These are phyloP conservation scores for Heritiera littoralis DNA, from an alignment of 345 rosid species.

Conservation along the genomic window DNA sequence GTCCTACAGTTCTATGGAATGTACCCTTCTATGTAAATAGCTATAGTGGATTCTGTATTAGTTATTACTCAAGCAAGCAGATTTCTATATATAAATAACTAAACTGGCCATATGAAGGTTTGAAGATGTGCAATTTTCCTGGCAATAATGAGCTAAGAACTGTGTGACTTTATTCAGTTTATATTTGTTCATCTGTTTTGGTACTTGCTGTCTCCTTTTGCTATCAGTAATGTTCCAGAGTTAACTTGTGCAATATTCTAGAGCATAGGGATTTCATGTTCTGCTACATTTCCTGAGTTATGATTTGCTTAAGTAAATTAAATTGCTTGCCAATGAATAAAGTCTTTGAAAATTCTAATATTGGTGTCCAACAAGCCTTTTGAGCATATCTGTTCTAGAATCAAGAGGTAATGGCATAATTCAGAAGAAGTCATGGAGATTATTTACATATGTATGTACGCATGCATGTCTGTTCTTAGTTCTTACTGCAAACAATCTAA, in stretches of 20 bases:
- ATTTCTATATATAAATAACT: neutral
- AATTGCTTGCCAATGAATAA: neutral
- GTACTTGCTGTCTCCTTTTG: no score
- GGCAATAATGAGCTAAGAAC: conserved; percentile 7
- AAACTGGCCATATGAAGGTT: neutral
- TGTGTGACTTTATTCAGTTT: neutral
- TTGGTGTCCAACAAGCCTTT: neutral
- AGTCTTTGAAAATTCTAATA: neutral
- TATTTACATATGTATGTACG: no score
- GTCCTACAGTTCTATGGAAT: neutral
- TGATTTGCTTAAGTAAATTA: neutral
- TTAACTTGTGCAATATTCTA: neutral
- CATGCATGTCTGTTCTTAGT: no score
- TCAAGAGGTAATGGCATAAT: no score
- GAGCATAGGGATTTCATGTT: neutral
- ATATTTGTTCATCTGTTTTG: neutral
- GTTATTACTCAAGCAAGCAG: neutral
- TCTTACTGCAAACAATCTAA: no score
- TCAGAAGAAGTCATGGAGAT: no score
- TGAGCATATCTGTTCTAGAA: no score
- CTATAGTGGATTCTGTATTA: neutral
- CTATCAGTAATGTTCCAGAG: neutral
- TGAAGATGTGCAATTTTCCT: neutral
- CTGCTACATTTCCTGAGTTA: neutral
- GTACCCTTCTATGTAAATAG: neutral